These are phyloP conservation scores for Saccharomyces hybrid DNA, from an alignment of 1,139 yeast species.

Conservation along the genomic window DNA sequence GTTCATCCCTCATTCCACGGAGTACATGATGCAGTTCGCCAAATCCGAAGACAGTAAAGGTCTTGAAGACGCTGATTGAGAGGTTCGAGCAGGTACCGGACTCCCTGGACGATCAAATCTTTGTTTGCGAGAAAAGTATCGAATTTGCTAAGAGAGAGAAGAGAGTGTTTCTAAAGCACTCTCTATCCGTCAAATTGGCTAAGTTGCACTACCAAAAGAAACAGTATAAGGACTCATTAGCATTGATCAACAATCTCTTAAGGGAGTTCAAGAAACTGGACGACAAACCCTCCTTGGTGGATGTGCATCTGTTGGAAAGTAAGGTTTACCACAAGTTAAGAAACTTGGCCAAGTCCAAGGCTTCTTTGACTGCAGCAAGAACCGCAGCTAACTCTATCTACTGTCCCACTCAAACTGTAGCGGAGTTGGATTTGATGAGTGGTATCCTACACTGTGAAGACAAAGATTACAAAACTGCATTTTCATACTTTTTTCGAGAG, in stretches of 20 bases:
- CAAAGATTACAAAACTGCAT: slow-evolving; percentile 92
- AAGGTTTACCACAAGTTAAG: slow-evolving; percentile 86
- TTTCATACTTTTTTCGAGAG: slow-evolving; percentile 92
- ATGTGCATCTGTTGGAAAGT: slow-evolving; percentile 86
- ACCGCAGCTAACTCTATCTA: slow-evolving; percentile 94
- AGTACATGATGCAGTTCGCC: slow-evolving; percentile 65
- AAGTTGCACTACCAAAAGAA: slow-evolving; percentile 60
- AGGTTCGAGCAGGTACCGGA: slow-evolving; percentile 62
- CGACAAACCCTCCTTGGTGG: slow-evolving; percentile 90
- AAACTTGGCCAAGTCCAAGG: slow-evolving; percentile 86
- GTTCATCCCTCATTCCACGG: slow-evolving; percentile 64
- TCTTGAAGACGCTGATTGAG: slow-evolving; percentile 70
- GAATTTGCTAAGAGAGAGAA: slow-evolving; percentile 82
- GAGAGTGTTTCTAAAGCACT: slow-evolving; percentile 81
- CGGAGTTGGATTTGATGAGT: slow-evolving; percentile 89
- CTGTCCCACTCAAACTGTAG: slow-evolving; percentile 91
- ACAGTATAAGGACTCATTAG: slow-evolving; percentile 64
- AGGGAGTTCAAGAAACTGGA: slow-evolving; percentile 87
- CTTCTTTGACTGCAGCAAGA: slow-evolving; percentile 89
- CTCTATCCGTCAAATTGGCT: slow-evolving; percentile 76
- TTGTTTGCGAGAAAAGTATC: slow-evolving; percentile 69
- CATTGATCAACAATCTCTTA: slow-evolving; percentile 62
- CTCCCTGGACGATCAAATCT: slow-evolving; percentile 64
- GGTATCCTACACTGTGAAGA: slow-evolving; percentile 96
- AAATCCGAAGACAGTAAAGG: slow-evolving; percentile 93